Conservation (phyloP, 2,329 filamentous ascomycete species). For the Aspergillus novoparasiticus region DNA sequence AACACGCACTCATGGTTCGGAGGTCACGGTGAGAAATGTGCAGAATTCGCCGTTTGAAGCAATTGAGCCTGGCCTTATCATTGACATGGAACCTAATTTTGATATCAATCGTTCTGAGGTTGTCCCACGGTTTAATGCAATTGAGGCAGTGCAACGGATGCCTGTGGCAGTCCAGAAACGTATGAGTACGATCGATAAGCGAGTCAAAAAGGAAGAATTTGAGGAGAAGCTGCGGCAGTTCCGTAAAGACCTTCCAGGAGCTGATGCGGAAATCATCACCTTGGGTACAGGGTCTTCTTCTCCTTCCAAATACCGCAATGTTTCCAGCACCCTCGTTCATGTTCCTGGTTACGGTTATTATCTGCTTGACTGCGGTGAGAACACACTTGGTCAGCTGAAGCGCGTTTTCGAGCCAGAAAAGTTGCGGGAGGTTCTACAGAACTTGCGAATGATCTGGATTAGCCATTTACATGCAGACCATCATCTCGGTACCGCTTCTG, state of each 20-base stretch:
- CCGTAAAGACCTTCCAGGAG: constrained; percentile 68
- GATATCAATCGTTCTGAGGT: constrained; percentile 35
- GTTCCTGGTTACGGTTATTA: constrained; percentile 87
- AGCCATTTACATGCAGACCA: constrained; percentile 96
- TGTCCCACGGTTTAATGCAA: constrained; percentile 29
- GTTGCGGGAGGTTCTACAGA: constrained; percentile 69
- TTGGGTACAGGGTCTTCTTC: constrained; percentile 89
- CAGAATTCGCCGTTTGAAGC: constrained; percentile 30
- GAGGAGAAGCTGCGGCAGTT: constrained; percentile 43
- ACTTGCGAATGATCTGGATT: constrained; percentile 85
- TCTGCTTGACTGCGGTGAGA: constrained; percentile 88
- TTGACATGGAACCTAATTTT: constrained; percentile 52
- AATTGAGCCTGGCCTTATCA: constrained; percentile 46
- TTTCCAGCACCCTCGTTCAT: constrained; percentile 81
- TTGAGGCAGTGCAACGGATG: constrained; percentile 23
- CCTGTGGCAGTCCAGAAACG: constrained; percentile 34
- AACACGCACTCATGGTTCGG: constrained; percentile 22
- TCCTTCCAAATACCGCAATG: constrained; percentile 93
- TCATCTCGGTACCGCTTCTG: constrained; percentile 78
- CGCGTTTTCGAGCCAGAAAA: constrained; percentile 70
- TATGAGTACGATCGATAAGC: constrained; percentile 29
- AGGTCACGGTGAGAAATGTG: constrained; percentile 10
- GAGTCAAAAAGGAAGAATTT: constrained; percentile 32
- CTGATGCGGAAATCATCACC: constrained; percentile 79
- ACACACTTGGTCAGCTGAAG: constrained; percentile 82